phyloP scores from a whole-genome alignment of 1,284 basidiomycete species.

The Ganoderma meredithae region DNA sequence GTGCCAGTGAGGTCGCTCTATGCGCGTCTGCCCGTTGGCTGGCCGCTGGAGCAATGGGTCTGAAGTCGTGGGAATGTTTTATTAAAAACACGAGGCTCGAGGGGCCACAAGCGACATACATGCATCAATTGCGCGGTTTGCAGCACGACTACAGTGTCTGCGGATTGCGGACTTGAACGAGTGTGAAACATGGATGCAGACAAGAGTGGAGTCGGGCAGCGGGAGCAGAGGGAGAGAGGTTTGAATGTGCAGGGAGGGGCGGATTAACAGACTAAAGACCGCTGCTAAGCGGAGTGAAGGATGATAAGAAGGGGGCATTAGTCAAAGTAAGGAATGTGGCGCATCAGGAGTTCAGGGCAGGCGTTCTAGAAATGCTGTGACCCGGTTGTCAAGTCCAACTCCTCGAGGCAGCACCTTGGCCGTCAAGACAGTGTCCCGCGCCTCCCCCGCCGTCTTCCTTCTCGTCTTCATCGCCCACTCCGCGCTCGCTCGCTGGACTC shows the following conservation, averaged over 20 bases:
- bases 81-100: background rate
- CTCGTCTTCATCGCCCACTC: slow-evolving; percentile 28
- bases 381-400: slow-evolving; percentile 40
- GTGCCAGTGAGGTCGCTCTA: background rate
- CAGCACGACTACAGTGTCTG: background rate
- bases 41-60: background rate
- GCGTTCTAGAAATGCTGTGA: slow-evolving; percentile 38
- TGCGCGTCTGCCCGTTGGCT: background rate
- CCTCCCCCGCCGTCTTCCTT: slow-evolving; percentile 27
- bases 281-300: background rate
- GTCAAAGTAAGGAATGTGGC: slow-evolving; percentile 20
- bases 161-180: background rate
- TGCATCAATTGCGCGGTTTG: background rate
- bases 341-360: slow-evolving; percentile 38
- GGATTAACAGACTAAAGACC: background rate
- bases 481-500: slow-evolving; percentile 18
- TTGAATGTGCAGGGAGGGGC: background rate
- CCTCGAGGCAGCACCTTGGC: slow-evolving; percentile 34
- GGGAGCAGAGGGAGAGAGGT: background rate
- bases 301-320: slow-evolving; percentile 13
- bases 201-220: background rate
- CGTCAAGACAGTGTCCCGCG: slow-evolving; percentile 27
- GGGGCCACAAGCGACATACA: background rate
- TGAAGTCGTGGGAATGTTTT: slow-evolving; percentile 1
- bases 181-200: background rate